Percentiles rank a stretch among this genome's conserved stretches.
These are phyloP conservation scores for Beta vulgaris DNA, from an alignment of 148 eudicot species.

Conservation along the genomic window DNA sequence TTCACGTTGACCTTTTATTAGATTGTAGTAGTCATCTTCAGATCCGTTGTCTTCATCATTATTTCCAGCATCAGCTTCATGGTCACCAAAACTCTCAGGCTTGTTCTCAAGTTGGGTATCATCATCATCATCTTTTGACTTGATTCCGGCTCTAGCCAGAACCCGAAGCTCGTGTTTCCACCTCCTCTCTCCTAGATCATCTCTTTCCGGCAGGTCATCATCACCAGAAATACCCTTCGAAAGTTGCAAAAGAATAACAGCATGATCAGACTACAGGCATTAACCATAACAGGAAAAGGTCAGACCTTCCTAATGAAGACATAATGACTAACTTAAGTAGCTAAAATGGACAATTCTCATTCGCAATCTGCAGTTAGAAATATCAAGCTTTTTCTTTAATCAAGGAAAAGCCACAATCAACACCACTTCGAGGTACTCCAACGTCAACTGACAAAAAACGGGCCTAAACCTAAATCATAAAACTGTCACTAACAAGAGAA, in stretches of 20 bases:
- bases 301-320: no score
- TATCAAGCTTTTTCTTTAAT: not conserved
- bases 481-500: not conserved
- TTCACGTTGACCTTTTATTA: conserved; percentile 41
- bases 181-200: conserved; percentile 82
- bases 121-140: conserved; percentile 32
- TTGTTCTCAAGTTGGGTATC: conserved; percentile 39
- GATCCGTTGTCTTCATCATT: conserved; percentile 35
- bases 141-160: conserved; percentile 61
- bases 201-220: conserved; percentile 81
- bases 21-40: conserved; percentile 54
- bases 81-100: conserved; percentile 17
- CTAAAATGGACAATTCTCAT: not conserved
- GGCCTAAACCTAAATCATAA: not conserved
- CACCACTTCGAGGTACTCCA: not conserved
- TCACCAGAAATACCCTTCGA: conserved; percentile 75
- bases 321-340: no score
- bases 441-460: not conserved
- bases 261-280: not conserved
- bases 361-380: not conserved
- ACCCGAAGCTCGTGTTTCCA: conserved; percentile 78
- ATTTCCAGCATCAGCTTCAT: conserved; percentile 32
- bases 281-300: not conserved
- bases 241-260: conserved; percentile 7
- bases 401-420: not conserved